A percentile compares a stretch with the other conserved stretches of the same genome.
phyloP scores from a whole-genome alignment of 768 basidiomycete species.

The Pleurotus ostreatus region DNA sequence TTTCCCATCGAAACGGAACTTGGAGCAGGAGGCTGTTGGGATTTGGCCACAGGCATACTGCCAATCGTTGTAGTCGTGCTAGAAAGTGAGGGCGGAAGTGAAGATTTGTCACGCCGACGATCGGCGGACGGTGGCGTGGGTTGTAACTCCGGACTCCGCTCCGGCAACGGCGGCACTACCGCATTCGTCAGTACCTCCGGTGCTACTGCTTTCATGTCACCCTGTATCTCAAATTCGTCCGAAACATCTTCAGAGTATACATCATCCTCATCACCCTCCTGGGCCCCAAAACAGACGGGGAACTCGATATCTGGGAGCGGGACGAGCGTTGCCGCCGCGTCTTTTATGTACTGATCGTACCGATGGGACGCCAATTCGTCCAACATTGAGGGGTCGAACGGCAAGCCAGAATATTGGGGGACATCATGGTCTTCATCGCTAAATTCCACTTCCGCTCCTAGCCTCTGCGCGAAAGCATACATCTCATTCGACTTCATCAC shows the following conservation, averaged over 20 bases:
- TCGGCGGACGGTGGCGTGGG: conserved; percentile 9
- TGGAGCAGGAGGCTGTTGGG: conserved; percentile 1
- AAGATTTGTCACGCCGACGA: conserved; percentile 10
- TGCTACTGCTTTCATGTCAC: background rate
- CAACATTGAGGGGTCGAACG: background rate
- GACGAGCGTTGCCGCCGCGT: conserved; percentile 2
- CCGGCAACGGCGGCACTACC: background rate
- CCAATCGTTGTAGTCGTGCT: conserved; percentile 5
- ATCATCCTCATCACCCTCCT: conserved; percentile 1
- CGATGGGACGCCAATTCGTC: background rate
- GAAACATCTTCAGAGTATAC: background rate
- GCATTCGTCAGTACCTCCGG: background rate
- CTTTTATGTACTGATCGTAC: background rate
- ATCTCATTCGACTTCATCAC: background rate
- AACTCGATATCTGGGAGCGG: background rate
- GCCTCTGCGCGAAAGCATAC: conserved; percentile 2
- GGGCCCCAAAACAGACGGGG: background rate
- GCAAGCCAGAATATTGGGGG: background rate
- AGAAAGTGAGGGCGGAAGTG: conserved; percentile 3
- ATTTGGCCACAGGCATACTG: conserved; percentile 1
- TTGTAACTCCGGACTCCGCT: conserved; percentile 6
- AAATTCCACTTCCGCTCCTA: background rate
- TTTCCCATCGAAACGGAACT: conserved; percentile 11
- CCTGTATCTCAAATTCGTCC: background rate
- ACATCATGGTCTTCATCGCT: background rate